A percentile compares a stretch with the other conserved stretches of the same genome.
These are phyloP conservation scores for Berberis thunbergii DNA, from an alignment of 164 flowering plant genomes.

Conservation along the genomic window DNA sequence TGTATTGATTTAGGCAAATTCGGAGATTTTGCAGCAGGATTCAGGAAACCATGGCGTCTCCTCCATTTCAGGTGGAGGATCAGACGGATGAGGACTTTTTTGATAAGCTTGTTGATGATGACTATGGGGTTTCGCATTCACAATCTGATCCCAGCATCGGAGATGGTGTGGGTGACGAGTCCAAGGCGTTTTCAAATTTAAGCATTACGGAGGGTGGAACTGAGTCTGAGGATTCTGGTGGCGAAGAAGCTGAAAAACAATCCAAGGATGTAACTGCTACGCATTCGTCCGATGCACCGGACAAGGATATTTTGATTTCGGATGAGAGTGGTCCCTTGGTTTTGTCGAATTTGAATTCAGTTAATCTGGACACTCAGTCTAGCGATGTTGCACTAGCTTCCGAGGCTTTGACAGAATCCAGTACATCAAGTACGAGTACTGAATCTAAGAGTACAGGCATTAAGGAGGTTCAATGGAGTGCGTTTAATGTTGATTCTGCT, in stretches of 20 bases:
- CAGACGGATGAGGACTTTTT: constrained; percentile 55
- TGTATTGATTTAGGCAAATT: neutral
- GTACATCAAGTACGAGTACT: constrained; percentile 8
- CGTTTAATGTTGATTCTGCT: constrained; percentile 39
- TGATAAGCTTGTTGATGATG: constrained; percentile 44
- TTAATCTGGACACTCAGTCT: constrained; percentile 12
- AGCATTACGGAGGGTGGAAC: constrained; percentile 17
- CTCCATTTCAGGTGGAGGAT: constrained; percentile 43
- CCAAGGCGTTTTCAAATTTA: constrained; percentile 20
- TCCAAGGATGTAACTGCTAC: neutral
- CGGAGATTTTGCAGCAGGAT: neutral
- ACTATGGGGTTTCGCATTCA: constrained; percentile 7
- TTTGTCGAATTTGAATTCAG: constrained; percentile 19
- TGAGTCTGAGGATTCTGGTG: constrained; percentile 4
- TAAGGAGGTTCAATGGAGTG: constrained; percentile 83
- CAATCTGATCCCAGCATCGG: constrained; percentile 8
- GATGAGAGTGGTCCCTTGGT: constrained; percentile 19
- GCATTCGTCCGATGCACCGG: constrained; percentile 2
- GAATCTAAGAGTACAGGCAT: constrained; percentile 33
- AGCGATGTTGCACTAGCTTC: constrained; percentile 11
- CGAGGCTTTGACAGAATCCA: constrained; percentile 15
- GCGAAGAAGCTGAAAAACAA: constrained; percentile 7
- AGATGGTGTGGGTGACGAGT: constrained; percentile 22
- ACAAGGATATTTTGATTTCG: constrained; percentile 8
- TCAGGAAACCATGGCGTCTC: constrained; percentile 26